Conservation (phyloP, 2,329 filamentous ascomycete genomes). For the Alternaria conjuncta region DNA sequence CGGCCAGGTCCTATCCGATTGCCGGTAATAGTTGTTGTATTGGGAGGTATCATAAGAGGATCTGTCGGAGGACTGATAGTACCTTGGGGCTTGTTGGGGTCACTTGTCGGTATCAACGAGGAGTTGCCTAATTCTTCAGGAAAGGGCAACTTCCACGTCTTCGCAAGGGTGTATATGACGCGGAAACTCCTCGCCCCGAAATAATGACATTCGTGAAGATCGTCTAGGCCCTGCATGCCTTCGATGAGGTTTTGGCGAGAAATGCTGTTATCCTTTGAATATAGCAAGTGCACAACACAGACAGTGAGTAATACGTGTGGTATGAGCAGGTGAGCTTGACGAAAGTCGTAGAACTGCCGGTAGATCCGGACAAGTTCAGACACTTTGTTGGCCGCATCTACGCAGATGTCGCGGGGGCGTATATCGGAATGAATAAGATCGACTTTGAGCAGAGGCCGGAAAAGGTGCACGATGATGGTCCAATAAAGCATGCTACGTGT, state of each 20-base stretch:
- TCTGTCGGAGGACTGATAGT: conserved; percentile 29
- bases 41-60: conserved; percentile 24
- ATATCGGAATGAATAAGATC: conserved; percentile 64
- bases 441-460: conserved; percentile 74
- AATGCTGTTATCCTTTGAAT: conserved; percentile 47
- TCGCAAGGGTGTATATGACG: conserved; percentile 51
- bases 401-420: conserved; percentile 69
- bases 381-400: conserved; percentile 55
- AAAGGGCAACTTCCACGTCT: conserved; percentile 53
- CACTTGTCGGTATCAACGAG: conserved; percentile 29
- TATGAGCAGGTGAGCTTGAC: conserved; percentile 49
- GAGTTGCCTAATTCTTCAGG: conserved; percentile 46
- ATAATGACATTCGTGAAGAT: conserved; percentile 52
- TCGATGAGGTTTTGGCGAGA: conserved; percentile 51
- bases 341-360: conserved; percentile 53
- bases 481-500: conserved; percentile 68
- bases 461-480: conserved; percentile 73
- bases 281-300: conserved; percentile 54
- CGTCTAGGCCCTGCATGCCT: conserved; percentile 51
- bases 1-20: conserved; percentile 15
- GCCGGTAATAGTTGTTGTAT: conserved; percentile 14
- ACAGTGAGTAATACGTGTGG: conserved; percentile 52
- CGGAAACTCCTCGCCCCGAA: conserved; percentile 53
- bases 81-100: conserved; percentile 13
- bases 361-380: conserved; percentile 52